A percentile compares a stretch with the other conserved stretches of the same genome.
Evolutionary conservation across 257 asterid genomes (phyloP).

Genomic region (Capsicum rhomboideum): DNA sequence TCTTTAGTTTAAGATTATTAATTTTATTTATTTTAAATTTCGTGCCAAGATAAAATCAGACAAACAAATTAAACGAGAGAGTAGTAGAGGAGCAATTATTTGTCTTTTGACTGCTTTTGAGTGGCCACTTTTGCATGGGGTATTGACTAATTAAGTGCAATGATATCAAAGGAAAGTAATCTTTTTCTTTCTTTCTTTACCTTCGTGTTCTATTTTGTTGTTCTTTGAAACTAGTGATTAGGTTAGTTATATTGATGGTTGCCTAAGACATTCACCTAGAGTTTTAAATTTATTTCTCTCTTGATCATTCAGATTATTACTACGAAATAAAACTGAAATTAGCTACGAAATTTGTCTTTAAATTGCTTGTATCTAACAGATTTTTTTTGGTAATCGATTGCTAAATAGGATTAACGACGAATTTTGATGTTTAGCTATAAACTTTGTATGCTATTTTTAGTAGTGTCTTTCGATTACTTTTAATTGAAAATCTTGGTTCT

Average conservation of each 20-base stretch:
- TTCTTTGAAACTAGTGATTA: background rate
- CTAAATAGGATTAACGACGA: background rate
- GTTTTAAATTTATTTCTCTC: background rate
- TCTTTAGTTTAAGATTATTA: too few species aligned
- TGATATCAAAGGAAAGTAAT: background rate
- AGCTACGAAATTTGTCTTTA: too few species aligned
- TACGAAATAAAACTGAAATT: too few species aligned
- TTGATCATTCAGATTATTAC: background rate
- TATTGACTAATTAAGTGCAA: background rate
- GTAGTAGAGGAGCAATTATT: constrained; percentile 38
- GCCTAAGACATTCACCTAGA: background rate
- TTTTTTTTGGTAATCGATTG: background rate
- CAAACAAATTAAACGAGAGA: too few species aligned
- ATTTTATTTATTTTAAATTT: too few species aligned
- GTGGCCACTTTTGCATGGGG: constrained; percentile 13
- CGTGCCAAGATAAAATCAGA: too few species aligned
- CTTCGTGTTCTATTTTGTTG: background rate
- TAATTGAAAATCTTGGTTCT: background rate
- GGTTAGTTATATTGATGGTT: background rate
- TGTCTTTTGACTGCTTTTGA: constrained; percentile 30
- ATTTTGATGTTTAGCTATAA: background rate
- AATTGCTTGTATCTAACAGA: background rate
- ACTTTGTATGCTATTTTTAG: background rate
- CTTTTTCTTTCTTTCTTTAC: background rate
- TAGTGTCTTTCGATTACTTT: background rate